Evolutionary conservation across 805 yeast species (phyloP).

Genomic region (Metschnikowia noctiluminum): DNA sequence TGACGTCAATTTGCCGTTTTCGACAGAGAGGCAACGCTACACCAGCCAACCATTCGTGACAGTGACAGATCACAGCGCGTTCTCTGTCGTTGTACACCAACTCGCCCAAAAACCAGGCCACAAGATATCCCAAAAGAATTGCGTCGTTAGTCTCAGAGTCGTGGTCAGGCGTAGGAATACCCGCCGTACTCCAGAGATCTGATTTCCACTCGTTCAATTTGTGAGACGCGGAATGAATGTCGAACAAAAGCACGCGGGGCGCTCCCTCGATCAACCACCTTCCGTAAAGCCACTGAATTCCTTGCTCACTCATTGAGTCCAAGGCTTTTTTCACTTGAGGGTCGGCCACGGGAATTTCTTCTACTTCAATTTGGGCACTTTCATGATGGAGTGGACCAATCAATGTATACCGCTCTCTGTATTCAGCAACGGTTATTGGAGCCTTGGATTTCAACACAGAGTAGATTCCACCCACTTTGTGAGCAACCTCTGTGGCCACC

Average conservation of each 20-base stretch:
- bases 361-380: constrained; percentile 79
- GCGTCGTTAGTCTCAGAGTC: constrained; percentile 92
- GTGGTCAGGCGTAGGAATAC: constrained; percentile 88
- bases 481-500: constrained; percentile 96
- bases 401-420: constrained; percentile 78
- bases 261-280: constrained; percentile 98
- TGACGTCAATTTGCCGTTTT: constrained; percentile 86
- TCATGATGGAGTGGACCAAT: constrained; percentile 82
- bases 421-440: constrained; percentile 93
- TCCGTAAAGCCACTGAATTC: constrained; percentile 81
- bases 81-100: constrained; percentile 78
- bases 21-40: constrained; percentile 91
- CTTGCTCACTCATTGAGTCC: constrained; percentile 77
- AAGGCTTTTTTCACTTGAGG: constrained; percentile 57
- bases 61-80: constrained; percentile 89
- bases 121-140: constrained; percentile 84
- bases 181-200: constrained; percentile 87
- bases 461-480: constrained; percentile 96
- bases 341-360: constrained; percentile 59
- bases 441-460: constrained; percentile 96
- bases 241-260: constrained; percentile 87
- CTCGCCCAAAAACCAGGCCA: constrained; percentile 97
- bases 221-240: constrained; percentile 66
- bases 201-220: constrained; percentile 89
- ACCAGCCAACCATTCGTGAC: constrained; percentile 98